Conservation (phyloP, 345 rosid genomes). For the Camelina laxa region DNA sequence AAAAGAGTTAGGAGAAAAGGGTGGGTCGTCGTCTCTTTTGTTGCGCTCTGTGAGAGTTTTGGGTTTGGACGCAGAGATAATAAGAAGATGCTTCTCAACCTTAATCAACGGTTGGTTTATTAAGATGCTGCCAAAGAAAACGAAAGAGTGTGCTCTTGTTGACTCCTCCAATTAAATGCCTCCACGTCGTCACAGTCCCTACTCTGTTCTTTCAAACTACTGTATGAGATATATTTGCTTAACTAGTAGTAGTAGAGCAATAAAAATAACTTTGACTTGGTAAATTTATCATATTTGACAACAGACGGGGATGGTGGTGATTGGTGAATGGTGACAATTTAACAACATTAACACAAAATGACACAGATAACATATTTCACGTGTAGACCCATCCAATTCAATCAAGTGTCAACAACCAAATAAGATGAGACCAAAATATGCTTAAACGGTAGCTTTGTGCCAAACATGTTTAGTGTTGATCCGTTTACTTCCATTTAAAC, state of each 20-base stretch:
- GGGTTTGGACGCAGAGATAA: slow-evolving; percentile 13
- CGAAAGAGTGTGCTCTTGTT: not conserved
- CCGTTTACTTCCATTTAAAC: too few relatives aligned
- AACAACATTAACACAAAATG: not conserved
- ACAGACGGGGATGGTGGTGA: not conserved
- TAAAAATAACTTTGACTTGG: not conserved
- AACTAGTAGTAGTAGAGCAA: not conserved
- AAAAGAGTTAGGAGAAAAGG: not conserved
- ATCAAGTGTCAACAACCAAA: too few relatives aligned
- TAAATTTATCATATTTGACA: not conserved
- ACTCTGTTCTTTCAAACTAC: not conserved
- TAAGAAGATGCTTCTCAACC: slow-evolving; percentile 15
- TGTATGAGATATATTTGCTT: not conserved
- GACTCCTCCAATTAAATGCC: not conserved
- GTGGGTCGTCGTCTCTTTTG: slow-evolving; percentile 17
- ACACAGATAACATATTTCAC: too few relatives aligned
- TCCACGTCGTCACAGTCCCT: slow-evolving; percentile 14
- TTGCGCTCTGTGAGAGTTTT: not conserved
- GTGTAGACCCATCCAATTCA: too few relatives aligned
- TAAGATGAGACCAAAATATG: too few relatives aligned
- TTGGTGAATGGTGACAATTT: not conserved
- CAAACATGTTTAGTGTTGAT: too few relatives aligned
- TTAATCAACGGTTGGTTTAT: slow-evolving; percentile 23
- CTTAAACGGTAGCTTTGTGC: too few relatives aligned
- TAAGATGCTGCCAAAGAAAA: slow-evolving; percentile 2